Conservation (phyloP, 148 eudicot species). For the Euryodendron excelsum region DNA sequence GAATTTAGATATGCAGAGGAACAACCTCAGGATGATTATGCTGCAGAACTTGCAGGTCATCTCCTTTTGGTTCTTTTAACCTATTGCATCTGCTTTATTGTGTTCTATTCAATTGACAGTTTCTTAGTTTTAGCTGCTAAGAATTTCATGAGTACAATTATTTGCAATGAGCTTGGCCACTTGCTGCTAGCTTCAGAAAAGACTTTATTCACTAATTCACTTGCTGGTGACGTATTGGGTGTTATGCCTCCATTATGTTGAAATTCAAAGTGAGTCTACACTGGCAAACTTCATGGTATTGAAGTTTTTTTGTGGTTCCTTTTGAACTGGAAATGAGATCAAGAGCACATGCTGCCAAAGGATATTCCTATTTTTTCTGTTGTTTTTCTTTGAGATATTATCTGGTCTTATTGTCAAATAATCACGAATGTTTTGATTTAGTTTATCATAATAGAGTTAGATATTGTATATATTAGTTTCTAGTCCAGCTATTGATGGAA, state of each 20-base stretch:
- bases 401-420: too few species aligned
- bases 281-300: neutral
- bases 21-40: slow-evolving; percentile 98
- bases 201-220: neutral
- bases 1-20: slow-evolving; percentile 95
- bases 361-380: too few species aligned
- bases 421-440: neutral
- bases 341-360: neutral
- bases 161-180: neutral
- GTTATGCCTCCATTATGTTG: neutral
- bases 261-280: neutral
- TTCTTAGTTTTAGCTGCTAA: neutral
- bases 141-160: neutral
- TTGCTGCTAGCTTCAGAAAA: slow-evolving; percentile 1
- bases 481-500: slow-evolving; percentile 12
- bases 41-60: slow-evolving; percentile 91
- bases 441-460: neutral
- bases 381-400: too few species aligned
- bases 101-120: neutral
- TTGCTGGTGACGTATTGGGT: neutral
- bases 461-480: neutral
- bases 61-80: slow-evolving; percentile 1
- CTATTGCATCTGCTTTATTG: slow-evolving; percentile 8
- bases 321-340: neutral
- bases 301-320: slow-evolving; percentile 7